Percentiles rank a stretch among this genome's conserved stretches.
Conservation (phyloP, 1,284 basidiomycete species). For the Melampsora americana region DNA sequence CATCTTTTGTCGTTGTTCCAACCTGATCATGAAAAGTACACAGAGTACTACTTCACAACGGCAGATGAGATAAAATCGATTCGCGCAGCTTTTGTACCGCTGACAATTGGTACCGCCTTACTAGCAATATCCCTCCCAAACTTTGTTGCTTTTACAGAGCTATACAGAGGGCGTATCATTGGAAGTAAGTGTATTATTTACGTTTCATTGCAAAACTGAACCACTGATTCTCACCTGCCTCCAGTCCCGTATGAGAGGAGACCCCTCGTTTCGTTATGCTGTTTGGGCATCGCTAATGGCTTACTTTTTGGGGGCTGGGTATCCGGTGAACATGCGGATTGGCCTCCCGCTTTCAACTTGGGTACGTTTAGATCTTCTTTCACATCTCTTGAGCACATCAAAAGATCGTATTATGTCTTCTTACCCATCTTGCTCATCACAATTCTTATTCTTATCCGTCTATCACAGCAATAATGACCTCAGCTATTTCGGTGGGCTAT, state of each 20-base stretch:
- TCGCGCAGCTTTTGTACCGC: not conserved
- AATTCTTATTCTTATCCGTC: not conserved
- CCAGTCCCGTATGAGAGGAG: not conserved
- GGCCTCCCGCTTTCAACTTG: slow-evolving; percentile 6
- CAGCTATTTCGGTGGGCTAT: not conserved
- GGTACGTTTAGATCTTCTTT: not conserved
- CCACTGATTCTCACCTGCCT: not conserved
- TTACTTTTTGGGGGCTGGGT: not conserved
- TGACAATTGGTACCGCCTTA: not conserved
- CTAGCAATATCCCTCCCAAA: not conserved
- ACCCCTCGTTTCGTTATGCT: not conserved
- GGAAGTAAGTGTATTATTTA: not conserved
- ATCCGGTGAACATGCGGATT: not conserved
- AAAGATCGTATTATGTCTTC: too few species aligned
- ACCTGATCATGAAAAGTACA: not conserved
- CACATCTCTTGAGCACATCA: not conserved
- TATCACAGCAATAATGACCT: not conserved
- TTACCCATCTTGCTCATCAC: too few species aligned
- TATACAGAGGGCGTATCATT: not conserved
- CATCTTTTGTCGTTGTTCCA: not conserved
- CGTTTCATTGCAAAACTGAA: not conserved
- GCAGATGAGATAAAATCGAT: not conserved
- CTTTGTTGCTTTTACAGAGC: not conserved
- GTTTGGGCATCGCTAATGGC: not conserved
- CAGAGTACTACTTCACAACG: not conserved